Evolutionary conservation across 495 filamentous ascomycete species (phyloP).

Genomic region (Rhypophila decipiens): DNA sequence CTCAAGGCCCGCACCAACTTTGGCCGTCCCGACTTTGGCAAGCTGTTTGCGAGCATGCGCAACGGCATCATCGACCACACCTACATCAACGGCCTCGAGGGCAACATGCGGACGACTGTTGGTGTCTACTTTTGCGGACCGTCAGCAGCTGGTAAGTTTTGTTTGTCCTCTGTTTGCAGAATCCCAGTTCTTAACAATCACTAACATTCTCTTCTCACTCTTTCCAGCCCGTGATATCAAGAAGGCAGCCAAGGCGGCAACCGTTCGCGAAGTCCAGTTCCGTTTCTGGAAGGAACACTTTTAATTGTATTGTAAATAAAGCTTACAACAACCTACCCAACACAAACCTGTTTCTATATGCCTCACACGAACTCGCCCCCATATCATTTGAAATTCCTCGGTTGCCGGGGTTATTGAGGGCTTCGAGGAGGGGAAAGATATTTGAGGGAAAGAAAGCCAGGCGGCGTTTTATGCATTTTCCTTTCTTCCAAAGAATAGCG

Average conservation of each 20-base stretch:
- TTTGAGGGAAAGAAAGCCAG: neutral
- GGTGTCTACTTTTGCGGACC: slow-evolving; percentile 96
- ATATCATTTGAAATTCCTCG: no score
- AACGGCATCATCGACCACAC: slow-evolving; percentile 78
- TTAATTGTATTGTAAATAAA: no score
- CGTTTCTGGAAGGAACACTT: slow-evolving; percentile 99
- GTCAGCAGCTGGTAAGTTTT: slow-evolving; percentile 41
- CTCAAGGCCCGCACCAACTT: slow-evolving; percentile 88
- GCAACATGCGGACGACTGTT: slow-evolving; percentile 68
- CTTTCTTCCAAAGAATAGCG: neutral
- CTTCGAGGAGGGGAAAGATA: neutral
- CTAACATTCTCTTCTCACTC: slow-evolving; percentile 29
- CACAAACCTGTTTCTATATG: no score
- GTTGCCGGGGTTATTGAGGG: no score
- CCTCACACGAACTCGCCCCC: no score
- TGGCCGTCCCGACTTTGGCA: slow-evolving; percentile 83
- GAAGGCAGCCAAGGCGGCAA: slow-evolving; percentile 65
- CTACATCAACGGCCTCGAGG: slow-evolving; percentile 77
- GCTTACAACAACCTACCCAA: no score
- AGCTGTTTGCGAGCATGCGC: slow-evolving; percentile 78
- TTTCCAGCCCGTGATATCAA: slow-evolving; percentile 81
- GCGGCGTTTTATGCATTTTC: neutral
- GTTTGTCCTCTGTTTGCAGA: neutral
- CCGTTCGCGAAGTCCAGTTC: slow-evolving; percentile 74
- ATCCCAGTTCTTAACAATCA: neutral